Evolutionary conservation across 2,329 filamentous ascomycete genomes (phyloP).

Genomic region (Tolypocladium paradoxum): DNA sequence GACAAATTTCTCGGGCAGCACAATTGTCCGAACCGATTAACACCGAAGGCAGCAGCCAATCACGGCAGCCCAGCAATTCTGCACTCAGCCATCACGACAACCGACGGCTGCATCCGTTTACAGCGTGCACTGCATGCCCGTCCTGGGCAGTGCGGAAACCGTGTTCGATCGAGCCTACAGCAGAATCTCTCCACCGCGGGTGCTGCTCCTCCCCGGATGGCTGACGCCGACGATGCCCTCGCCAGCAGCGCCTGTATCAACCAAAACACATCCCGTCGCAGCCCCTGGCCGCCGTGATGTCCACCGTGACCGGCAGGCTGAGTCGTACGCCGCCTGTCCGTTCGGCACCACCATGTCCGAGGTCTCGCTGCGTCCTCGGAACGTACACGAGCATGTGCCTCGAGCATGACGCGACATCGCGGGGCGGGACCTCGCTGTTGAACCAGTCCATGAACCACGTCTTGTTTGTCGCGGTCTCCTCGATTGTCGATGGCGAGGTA

Average conservation of each 20-base stretch:
- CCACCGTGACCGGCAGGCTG: slow-evolving; percentile 43
- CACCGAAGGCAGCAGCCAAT: not conserved
- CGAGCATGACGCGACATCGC: slow-evolving; percentile 27
- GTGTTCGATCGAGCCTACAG: not conserved
- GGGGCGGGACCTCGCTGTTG: slow-evolving; percentile 28
- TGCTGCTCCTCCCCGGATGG: slow-evolving; percentile 25
- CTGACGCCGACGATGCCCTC: slow-evolving; percentile 35
- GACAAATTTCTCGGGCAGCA: slow-evolving; percentile 1
- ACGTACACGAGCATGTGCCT: slow-evolving; percentile 38
- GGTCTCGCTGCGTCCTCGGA: slow-evolving; percentile 21
- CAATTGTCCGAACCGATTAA: slow-evolving; percentile 4
- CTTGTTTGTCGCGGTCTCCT: slow-evolving; percentile 36
- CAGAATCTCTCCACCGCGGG: slow-evolving; percentile 12
- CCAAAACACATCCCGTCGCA: slow-evolving; percentile 49
- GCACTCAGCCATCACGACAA: not conserved
- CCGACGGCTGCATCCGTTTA: not conserved
- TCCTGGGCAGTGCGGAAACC: not conserved
- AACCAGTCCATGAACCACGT: slow-evolving; percentile 37
- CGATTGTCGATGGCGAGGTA: slow-evolving; percentile 12
- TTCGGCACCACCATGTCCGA: slow-evolving; percentile 32
- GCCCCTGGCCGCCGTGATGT: slow-evolving; percentile 45
- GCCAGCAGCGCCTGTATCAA: slow-evolving; percentile 39
- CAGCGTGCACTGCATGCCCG: not conserved
- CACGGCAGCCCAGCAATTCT: not conserved
- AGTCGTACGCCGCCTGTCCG: slow-evolving; percentile 24